Percentiles rank a stretch among this genome's conserved stretches.
These are phyloP conservation scores for Acanthamoeba castellanii DNA, from an alignment of 208 protist genomes.

Conservation along the genomic window DNA sequence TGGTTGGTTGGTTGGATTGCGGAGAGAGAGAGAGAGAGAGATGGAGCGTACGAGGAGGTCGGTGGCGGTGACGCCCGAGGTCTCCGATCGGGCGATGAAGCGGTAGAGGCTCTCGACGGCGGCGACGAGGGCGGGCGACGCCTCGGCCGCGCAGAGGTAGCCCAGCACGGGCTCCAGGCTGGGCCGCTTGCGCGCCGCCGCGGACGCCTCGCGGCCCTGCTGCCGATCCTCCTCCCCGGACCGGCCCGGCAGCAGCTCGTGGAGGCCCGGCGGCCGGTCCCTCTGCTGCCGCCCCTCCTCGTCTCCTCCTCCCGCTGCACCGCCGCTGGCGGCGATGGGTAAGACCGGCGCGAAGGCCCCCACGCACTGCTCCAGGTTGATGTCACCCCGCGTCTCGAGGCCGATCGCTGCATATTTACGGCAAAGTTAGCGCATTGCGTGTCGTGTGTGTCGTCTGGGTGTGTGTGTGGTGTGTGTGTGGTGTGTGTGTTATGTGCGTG, in stretches of 20 bases:
- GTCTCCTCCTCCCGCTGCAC: too few species aligned
- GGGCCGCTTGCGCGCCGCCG: not conserved
- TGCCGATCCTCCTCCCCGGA: not conserved
- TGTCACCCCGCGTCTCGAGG: not conserved
- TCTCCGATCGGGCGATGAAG: not conserved
- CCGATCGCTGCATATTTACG: not conserved
- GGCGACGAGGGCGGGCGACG: not conserved
- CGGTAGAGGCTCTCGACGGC: not conserved
- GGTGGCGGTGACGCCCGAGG: not conserved
- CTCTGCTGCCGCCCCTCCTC: not conserved
- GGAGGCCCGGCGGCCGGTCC: not conserved
- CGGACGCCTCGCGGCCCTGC: not conserved
- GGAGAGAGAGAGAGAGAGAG: too few species aligned
- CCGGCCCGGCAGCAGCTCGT: not conserved
- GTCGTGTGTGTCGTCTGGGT: too few species aligned
- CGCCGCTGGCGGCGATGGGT: not conserved
- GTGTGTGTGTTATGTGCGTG: too few species aligned
- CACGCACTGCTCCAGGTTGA: not conserved
- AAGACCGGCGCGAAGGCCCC: too few species aligned
- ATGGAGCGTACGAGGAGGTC: not conserved
- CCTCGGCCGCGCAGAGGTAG: not conserved
- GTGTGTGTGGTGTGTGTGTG: too few species aligned
- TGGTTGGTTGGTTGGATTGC: too few species aligned
- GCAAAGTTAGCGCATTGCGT: too few species aligned
- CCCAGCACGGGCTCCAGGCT: not conserved